phyloP scores from a whole-genome alignment of 495 filamentous ascomycete species.

The Chaetomium cochliodes region DNA sequence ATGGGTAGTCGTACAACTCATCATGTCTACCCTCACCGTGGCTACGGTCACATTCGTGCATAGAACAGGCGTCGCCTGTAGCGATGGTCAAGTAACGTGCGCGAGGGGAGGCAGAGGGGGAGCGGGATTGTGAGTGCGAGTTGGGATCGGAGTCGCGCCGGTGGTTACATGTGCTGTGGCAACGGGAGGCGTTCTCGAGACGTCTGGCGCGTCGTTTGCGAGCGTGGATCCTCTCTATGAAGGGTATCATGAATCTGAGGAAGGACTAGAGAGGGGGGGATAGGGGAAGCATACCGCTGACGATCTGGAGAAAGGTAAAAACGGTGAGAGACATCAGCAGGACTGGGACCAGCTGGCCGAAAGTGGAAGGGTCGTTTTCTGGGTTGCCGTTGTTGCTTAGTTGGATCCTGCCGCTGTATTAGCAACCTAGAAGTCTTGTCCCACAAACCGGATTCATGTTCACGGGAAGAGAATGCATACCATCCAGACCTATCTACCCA shows the following conservation, averaged over 20 bases:
- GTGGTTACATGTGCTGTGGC: neutral
- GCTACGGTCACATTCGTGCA: no score
- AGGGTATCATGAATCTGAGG: neutral
- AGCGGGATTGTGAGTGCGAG: neutral
- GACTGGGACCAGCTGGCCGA: slow-evolving; percentile 43
- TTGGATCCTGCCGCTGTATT: slow-evolving; percentile 3
- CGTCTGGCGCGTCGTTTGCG: neutral
- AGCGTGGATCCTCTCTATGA: neutral
- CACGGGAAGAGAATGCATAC: slow-evolving; percentile 16
- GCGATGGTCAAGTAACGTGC: neutral
- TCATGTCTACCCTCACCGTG: neutral
- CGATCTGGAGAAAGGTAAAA: slow-evolving; percentile 39
- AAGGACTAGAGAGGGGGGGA: neutral
- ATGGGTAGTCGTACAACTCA: neutral
- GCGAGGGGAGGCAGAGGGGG: neutral
- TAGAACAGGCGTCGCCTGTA: neutral
- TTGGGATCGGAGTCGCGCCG: neutral
- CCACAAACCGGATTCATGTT: neutral
- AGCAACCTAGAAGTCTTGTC: neutral
- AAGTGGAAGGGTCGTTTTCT: slow-evolving; percentile 40
- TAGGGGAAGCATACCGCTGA: slow-evolving; percentile 31
- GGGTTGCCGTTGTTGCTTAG: slow-evolving; percentile 25
- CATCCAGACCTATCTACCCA: slow-evolving; percentile 37
- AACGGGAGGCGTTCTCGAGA: neutral
- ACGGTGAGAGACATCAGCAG: slow-evolving; percentile 37